phyloP scores from a whole-genome alignment of 2,329 filamentous ascomycete species.

The Neofusicoccum umdonicola region DNA sequence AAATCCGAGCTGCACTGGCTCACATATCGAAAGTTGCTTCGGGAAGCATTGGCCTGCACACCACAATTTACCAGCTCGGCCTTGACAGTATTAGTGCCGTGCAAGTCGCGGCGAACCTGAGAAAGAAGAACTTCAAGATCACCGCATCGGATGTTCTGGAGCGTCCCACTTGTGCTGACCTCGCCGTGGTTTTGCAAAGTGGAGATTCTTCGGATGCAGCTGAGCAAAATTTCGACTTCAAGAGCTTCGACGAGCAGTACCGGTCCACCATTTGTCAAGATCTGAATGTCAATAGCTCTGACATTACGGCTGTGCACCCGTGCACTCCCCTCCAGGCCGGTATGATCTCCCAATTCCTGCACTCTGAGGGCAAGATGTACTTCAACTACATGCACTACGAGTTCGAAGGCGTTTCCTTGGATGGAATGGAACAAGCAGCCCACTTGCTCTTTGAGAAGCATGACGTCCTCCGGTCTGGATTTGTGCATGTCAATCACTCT shows the following conservation, averaged over 20 bases:
- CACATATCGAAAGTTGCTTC: slow-evolving; percentile 55
- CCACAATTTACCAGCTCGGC: slow-evolving; percentile 82
- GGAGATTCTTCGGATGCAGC: background rate
- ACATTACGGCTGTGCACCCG: slow-evolving; percentile 63
- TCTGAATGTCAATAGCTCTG: slow-evolving; percentile 30
- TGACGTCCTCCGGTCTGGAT: slow-evolving; percentile 74
- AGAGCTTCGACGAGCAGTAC: slow-evolving; percentile 49
- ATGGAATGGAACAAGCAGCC: slow-evolving; percentile 60
- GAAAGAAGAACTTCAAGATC: slow-evolving; percentile 56
- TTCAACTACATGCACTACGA: slow-evolving; percentile 68
- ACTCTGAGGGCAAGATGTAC: slow-evolving; percentile 67
- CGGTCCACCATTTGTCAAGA: slow-evolving; percentile 31
- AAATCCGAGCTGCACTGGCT: slow-evolving; percentile 58
- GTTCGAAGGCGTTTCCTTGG: slow-evolving; percentile 44
- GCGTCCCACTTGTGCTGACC: slow-evolving; percentile 33
- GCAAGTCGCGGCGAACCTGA: slow-evolving; percentile 70
- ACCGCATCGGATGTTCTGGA: slow-evolving; percentile 74
- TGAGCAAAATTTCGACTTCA: slow-evolving; percentile 45
- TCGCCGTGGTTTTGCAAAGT: slow-evolving; percentile 24
- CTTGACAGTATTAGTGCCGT: slow-evolving; percentile 85
- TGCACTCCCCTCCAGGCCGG: slow-evolving; percentile 78
- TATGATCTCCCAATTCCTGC: slow-evolving; percentile 72
- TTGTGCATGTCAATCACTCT: slow-evolving; percentile 60
- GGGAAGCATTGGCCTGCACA: slow-evolving; percentile 55
- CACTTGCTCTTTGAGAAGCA: slow-evolving; percentile 51